These are phyloP conservation scores for Hyaloperonospora brassicae DNA, from an alignment of 352 stramenopile genomes.

Conservation along the genomic window DNA sequence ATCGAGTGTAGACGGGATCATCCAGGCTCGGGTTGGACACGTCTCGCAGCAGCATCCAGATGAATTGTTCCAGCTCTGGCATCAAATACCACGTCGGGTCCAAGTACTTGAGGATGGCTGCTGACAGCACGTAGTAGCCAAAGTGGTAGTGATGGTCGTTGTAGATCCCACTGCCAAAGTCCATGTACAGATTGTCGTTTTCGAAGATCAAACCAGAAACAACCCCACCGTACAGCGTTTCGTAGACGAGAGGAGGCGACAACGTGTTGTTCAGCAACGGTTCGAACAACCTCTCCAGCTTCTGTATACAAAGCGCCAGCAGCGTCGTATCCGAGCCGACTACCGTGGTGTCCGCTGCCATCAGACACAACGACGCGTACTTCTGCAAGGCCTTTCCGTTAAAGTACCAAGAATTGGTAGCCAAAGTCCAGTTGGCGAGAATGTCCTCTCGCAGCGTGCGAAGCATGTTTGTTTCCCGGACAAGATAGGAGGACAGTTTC, in stretches of 20 bases:
- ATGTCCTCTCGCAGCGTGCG: constrained; percentile 46
- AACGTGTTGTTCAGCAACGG: constrained; percentile 55
- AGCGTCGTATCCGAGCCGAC: constrained; percentile 40
- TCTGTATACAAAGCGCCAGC: constrained; percentile 34
- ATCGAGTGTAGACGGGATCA: constrained; percentile 51
- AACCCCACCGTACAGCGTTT: constrained; percentile 54
- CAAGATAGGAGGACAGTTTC: constrained; percentile 22
- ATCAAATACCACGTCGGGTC: constrained; percentile 48
- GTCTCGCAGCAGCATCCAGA: constrained; percentile 59
- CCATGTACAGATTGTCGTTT: constrained; percentile 38
- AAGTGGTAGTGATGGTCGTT: constrained; percentile 83
- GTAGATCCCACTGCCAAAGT: constrained; percentile 72
- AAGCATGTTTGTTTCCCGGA: constrained; percentile 25
- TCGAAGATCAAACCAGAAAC: constrained; percentile 35
- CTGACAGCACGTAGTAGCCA: constrained; percentile 59
- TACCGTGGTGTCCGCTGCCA: constrained; percentile 37
- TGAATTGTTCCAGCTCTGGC: constrained; percentile 43
- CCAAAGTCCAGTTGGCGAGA: constrained; percentile 28
- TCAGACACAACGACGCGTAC: constrained; percentile 64
- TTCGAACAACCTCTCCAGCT: constrained; percentile 41
- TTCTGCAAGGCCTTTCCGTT: constrained; percentile 70
- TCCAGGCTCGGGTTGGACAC: constrained; percentile 50
- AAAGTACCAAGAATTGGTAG: constrained; percentile 59
- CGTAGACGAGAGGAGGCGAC: constrained; percentile 39
- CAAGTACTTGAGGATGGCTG: constrained; percentile 48